Conservation (phyloP, 805 yeast genomes). For the Tetrapisispora fleetii region DNA sequence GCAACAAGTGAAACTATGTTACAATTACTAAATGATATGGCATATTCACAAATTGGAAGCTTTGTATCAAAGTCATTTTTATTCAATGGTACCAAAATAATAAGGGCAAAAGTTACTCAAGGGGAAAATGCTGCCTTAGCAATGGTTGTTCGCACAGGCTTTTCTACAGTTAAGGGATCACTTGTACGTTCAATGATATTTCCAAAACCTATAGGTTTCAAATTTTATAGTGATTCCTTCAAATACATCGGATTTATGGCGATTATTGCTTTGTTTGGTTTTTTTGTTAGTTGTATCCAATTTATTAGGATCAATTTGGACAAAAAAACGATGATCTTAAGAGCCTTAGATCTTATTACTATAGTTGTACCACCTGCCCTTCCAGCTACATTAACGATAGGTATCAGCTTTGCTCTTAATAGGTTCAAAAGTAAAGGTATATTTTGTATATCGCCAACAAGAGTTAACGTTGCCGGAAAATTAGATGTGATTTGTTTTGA, state of each 20-base stretch:
- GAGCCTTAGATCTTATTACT: constrained; percentile 90
- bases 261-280: constrained; percentile 73
- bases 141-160: constrained; percentile 80
- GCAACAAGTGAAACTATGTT: constrained; percentile 54
- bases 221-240: constrained; percentile 89
- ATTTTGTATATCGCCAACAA: constrained; percentile 87
- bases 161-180: constrained; percentile 92
- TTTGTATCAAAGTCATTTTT: constrained; percentile 65
- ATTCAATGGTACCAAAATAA: constrained; percentile 81
- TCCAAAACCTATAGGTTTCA: constrained; percentile 90
- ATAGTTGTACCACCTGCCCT: constrained; percentile 98
- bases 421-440: constrained; percentile 60
- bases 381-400: constrained; percentile 95
- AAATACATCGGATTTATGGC: constrained; percentile 95
- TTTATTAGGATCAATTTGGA: constrained; percentile 71
- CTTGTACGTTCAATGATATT: constrained; percentile 90
- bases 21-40: constrained; percentile 47
- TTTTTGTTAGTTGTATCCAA: constrained; percentile 70
- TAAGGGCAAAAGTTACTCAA: constrained; percentile 63
- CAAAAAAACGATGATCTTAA: constrained; percentile 56
- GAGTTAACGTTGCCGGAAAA: constrained; percentile 95
- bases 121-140: constrained; percentile 60
- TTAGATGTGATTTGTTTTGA: constrained; percentile 86
- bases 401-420: constrained; percentile 83
- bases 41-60: constrained; percentile 46